Evolutionary conservation across 192 early-diverging fungal genomes (phyloP), one percentile per base, ranked within the genome.

Genomic region (Podila horticola): DNA sequence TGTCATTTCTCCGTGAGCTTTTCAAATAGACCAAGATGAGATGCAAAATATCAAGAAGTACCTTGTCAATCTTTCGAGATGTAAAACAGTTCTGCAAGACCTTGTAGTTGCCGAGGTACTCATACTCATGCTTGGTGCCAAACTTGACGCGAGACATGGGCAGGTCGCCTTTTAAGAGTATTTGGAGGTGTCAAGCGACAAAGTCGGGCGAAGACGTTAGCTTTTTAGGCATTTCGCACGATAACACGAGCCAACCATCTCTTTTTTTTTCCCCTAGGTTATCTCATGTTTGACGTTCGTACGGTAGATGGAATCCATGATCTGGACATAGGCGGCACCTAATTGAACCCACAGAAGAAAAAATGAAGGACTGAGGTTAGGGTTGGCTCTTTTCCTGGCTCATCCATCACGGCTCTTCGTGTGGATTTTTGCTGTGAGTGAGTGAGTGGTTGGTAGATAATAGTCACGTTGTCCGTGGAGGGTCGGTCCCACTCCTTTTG

Each of bases 21-120:
- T n/a, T n/a, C 24, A 22, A n/a, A 22, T 19, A 17, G 17, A 20
- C 24, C 22, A 9, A 55, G 52, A 55, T 26, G 52, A 55, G 52
- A 55, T 55, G 52, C 24, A 26, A 24, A n/a, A n/a, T 9, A 36
- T 36, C 7, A 22, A 55, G 52, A 55, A 55, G 28, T 89, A 92
- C 90, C 87, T 97, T 97, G 86, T 97, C 95, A 63, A 99, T 86
- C 75, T 94, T 94, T 84, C 96, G 94, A 69, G 91, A 91, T 79
- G 93, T 89, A 72, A 99, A 95, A 58, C 84, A 82, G 72, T 87
- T 84, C 68, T 99, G 98, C 49, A 99, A 90, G 33, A 98, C 86
- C 87, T 99, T 98, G 84, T 89, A 99, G 85, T 99, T 99, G 51
- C 85, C 86, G 24, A 98, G 90, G 79, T 94, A 99, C 84, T 99